Evolutionary conservation across 1,284 basidiomycete species (phyloP).

Genomic region (Leccinum holopus): DNA sequence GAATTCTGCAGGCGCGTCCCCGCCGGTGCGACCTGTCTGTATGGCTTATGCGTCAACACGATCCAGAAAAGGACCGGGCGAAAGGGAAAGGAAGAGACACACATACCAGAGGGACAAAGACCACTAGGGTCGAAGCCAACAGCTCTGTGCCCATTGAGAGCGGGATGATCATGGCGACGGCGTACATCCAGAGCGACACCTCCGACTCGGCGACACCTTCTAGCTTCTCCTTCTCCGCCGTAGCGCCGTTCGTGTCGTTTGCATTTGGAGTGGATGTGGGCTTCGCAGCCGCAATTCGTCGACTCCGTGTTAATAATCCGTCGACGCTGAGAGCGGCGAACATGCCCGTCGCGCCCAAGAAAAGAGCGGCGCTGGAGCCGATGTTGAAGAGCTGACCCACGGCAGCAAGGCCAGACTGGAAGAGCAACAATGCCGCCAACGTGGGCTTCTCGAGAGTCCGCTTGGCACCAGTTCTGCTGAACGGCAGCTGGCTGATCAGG

Average conservation of each 20-base stretch:
- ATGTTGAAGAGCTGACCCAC: conserved; percentile 60
- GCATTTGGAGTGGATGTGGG: background rate
- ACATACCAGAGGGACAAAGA: conserved; percentile 85
- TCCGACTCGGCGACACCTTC: conserved; percentile 18
- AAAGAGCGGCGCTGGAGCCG: too few relatives aligned
- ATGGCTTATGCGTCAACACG: conserved; percentile 1
- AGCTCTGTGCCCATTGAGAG: conserved; percentile 71
- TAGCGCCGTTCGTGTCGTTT: conserved; percentile 5
- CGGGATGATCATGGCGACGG: conserved; percentile 61
- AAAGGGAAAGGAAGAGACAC: conserved; percentile 2
- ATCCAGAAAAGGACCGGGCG: background rate
- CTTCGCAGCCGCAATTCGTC: background rate
- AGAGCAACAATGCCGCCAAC: conserved; percentile 64
- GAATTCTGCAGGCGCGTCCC: conserved; percentile 80
- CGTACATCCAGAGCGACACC: conserved; percentile 65
- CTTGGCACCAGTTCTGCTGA: conserved; percentile 35
- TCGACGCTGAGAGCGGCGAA: conserved; percentile 51
- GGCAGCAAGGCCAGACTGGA: conserved; percentile 54
- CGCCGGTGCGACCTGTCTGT: conserved; percentile 74
- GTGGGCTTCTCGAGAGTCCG: conserved; percentile 33
- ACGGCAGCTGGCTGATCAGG: conserved; percentile 53
- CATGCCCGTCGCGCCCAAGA: too few relatives aligned
- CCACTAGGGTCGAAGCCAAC: conserved; percentile 66
- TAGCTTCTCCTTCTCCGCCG: background rate
- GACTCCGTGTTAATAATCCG: conserved; percentile 32